Conservation (phyloP, 768 basidiomycete genomes). For the Heimioporus sp. region DNA sequence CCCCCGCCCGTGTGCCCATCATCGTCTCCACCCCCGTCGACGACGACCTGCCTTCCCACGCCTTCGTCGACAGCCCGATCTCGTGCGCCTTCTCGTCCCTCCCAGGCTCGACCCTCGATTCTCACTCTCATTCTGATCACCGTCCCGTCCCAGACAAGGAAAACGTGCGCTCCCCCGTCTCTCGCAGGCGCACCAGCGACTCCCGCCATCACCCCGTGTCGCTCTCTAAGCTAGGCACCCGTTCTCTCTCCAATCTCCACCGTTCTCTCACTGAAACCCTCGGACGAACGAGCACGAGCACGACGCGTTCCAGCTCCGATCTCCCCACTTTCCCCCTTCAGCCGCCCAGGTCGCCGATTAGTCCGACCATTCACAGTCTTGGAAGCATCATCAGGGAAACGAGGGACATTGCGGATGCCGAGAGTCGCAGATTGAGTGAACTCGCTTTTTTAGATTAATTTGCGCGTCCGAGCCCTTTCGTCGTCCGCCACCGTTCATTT, state of each 20-base stretch:
- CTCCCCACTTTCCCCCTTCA: slow-evolving; percentile 38
- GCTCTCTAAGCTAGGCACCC: slow-evolving; percentile 31
- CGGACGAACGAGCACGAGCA: slow-evolving; percentile 14
- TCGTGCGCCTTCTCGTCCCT: slow-evolving; percentile 24
- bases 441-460: slow-evolving; percentile 56
- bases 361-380: slow-evolving; percentile 57
- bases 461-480: not conserved
- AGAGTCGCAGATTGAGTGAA: slow-evolving; percentile 68
- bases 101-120: slow-evolving; percentile 12
- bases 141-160: slow-evolving; percentile 14
- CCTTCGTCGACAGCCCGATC: slow-evolving; percentile 21
- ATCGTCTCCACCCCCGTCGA: slow-evolving; percentile 19
- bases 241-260: slow-evolving; percentile 44
- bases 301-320: slow-evolving; percentile 19
- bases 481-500: not conserved
- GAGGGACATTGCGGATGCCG: slow-evolving; percentile 60
- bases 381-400: slow-evolving; percentile 56
- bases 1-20: slow-evolving; percentile 4
- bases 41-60: slow-evolving; percentile 1
- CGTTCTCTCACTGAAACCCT: slow-evolving; percentile 41
- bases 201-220: slow-evolving; percentile 15
- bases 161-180: not conserved
- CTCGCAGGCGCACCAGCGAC: slow-evolving; percentile 20
- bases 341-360: slow-evolving; percentile 41
- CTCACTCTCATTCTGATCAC: slow-evolving; percentile 13